Base-by-base conservation (phyloP, 441 rosid genomes). In the Populus hybrid region DNA sequence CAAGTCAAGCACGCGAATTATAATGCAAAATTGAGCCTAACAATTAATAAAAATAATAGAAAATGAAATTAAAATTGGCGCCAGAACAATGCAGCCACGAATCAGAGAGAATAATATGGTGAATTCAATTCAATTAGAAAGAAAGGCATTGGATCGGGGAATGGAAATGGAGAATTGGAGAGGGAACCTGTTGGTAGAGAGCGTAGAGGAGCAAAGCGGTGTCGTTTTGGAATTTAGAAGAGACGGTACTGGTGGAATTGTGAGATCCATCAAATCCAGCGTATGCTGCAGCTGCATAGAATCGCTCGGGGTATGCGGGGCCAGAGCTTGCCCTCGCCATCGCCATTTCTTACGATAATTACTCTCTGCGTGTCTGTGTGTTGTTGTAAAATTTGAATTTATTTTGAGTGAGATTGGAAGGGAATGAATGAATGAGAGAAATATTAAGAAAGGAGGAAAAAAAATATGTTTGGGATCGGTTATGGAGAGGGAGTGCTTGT, bases 221-320 rank as follows among this genome's bases (percentile, higher is more conserved):
- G 82, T 95, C 99, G 80, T 81, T 92, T 28, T 93, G 81, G 87
- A 89, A 97, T 90, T 88, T 95, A 73, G 97, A 89, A 84, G 89
- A 82, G 81, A 97, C 83, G 61, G 71, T 81, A 79, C 78, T 69
- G 82, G 91, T 70, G 46, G 94, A 81, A 83, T 81, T 79, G 16
- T 88, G 87, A 86, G 98, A 95, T 93, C 99, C 98, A 57, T 90
- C 95, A 83, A 97, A 87, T 70, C 99, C 99, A 77, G 90, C 95
- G 81, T 81, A 97, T 20, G 97, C 72, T 24, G 99, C 94, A 10
- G 99, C 99, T 6, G 97, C 95, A 77, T 88, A 95, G 88, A 97
- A 97, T 42, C 99, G 90, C 81, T 92, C 97, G 40, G 99, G 99
- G 81, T 93, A 97, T 63, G 99, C 97, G 81, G 93, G 95, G 85